Conservation (phyloP, 495 filamentous ascomycete genomes). For the Annulohypoxylon bovei region DNA sequence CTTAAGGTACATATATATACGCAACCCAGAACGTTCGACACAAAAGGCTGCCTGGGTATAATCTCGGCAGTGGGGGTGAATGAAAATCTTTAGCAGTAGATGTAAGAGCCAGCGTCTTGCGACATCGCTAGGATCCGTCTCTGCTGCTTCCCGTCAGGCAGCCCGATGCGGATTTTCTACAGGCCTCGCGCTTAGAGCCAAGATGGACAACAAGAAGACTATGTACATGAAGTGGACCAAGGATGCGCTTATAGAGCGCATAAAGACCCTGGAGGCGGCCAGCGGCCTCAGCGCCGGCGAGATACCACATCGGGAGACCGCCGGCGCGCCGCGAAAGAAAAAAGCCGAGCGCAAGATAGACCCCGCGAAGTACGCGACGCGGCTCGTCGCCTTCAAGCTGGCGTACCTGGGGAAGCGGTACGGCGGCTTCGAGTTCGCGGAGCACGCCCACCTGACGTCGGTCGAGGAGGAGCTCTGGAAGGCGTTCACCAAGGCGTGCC, state of each 20-base stretch:
- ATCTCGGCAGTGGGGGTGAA: slow-evolving; percentile 21
- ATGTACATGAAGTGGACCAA: slow-evolving; percentile 68
- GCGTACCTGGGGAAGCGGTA: slow-evolving; percentile 92
- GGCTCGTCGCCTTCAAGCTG: slow-evolving; percentile 89
- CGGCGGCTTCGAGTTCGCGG: slow-evolving; percentile 88
- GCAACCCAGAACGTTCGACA: not conserved
- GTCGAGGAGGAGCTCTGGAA: slow-evolving; percentile 94
- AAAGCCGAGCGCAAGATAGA: slow-evolving; percentile 68
- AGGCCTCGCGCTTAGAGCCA: slow-evolving; percentile 26
- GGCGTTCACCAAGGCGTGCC: slow-evolving; percentile 77
- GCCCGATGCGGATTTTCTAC: slow-evolving; percentile 34
- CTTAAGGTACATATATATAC: not conserved
- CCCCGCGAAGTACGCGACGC: slow-evolving; percentile 80
- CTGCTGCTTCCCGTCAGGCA: slow-evolving; percentile 16
- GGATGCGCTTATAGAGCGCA: slow-evolving; percentile 70
- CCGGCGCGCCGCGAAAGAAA: slow-evolving; percentile 45
- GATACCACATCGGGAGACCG: not conserved
- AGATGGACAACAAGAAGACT: slow-evolving; percentile 41
- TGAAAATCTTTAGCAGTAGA: slow-evolving; percentile 29
- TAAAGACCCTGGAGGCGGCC: slow-evolving; percentile 71
- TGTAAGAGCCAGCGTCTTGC: slow-evolving; percentile 34
- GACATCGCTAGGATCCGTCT: slow-evolving; percentile 16
- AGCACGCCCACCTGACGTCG: slow-evolving; percentile 71
- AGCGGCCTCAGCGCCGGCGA: slow-evolving; percentile 54
- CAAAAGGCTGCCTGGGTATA: not conserved